Base-by-base conservation (phyloP, 2,329 filamentous ascomycete genomes). In the Calycina herbarum region DNA sequence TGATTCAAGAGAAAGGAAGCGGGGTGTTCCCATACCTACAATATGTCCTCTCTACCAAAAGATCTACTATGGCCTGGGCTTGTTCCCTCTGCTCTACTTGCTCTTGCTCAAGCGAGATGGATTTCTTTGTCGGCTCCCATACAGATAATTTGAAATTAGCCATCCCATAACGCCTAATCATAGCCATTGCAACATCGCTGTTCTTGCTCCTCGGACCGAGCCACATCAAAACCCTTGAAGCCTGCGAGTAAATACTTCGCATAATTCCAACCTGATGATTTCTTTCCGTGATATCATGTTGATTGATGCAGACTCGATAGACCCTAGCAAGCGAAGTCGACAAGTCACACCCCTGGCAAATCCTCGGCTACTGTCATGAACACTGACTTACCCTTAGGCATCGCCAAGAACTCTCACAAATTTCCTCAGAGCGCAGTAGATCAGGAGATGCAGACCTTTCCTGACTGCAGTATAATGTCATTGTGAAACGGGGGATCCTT, bases 191-290 rank as follows among this genome's bases (percentile, higher is more conserved):
- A 29, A 59, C 17, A 51, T 64, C 35, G n/a, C 33, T 64, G 29
- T 59, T 56, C 20, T 51, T 24, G 20, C 48, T 64, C n/a, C 20
- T 15, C 51, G 27, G 40, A 54, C 62, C 62, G 13, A 64, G 31
- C 62, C 62, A 64, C 17, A 64, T 59, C 17, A 64, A n/a, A 27
- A 64, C 62, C 10, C 27, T 31, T 33, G 40, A 17, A 45, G 62
- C 62, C 38, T 59, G 24, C 29, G 24, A 56, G 58, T 68, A 73
- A 2, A 72, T 65, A 5, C 61, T 20, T 33, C 65, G 62, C 70
- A 71, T 73, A 15, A 66, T 57, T 4, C 63, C 60, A 3, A 70
- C 66, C 45, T 73, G 71, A 5, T 59, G 48, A 8, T 62, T 65
- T 20, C 67, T 59, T 40, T 72, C 71, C 11, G 13, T 24, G 15